Percentiles rank a stretch among this genome's conserved stretches.
phyloP scores from a whole-genome alignment of 768 basidiomycete genomes.

The Auricularia heimuer region DNA sequence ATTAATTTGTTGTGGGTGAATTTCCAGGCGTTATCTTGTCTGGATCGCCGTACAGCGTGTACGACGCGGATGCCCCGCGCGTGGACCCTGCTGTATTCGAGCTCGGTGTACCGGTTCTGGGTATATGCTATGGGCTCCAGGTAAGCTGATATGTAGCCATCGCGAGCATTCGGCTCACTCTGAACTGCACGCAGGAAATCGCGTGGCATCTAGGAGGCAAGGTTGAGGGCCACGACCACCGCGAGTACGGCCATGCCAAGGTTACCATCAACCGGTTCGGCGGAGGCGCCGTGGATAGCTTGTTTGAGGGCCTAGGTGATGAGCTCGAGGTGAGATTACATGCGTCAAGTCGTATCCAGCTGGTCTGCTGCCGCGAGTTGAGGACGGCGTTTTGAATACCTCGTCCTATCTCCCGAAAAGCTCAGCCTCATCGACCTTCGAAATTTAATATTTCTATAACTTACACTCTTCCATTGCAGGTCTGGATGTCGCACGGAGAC shows the following conservation, averaged over 20 bases:
- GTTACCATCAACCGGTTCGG: constrained; percentile 58
- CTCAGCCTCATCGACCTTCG: too few species aligned
- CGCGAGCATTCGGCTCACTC: too few species aligned
- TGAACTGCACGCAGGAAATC: constrained; percentile 57
- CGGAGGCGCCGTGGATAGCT: constrained; percentile 50
- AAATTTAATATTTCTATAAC: too few species aligned
- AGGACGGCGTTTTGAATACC: too few species aligned
- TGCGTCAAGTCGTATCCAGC: too few species aligned
- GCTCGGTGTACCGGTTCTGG: constrained; percentile 82
- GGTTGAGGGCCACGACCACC: constrained; percentile 77
- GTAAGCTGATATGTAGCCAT: too few species aligned
- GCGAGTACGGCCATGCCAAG: constrained; percentile 91
- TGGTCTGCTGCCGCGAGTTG: too few species aligned
- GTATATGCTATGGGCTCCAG: constrained; percentile 87
- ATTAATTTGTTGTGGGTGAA: constrained; percentile 10
- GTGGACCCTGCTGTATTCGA: constrained; percentile 88
- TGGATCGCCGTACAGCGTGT: constrained; percentile 97
- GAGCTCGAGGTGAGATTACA: constrained; percentile 23
- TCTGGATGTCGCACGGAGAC: constrained; percentile 99
- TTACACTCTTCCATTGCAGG: constrained; percentile 48
- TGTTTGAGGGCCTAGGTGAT: constrained; percentile 82
- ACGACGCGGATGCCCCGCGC: constrained; percentile 85
- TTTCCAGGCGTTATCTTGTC: constrained; percentile 83
- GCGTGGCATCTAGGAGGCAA: constrained; percentile 80
- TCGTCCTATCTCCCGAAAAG: too few species aligned